phyloP scores from a whole-genome alignment of 2,329 filamentous ascomycete genomes.

The Elsinoe perseae region DNA sequence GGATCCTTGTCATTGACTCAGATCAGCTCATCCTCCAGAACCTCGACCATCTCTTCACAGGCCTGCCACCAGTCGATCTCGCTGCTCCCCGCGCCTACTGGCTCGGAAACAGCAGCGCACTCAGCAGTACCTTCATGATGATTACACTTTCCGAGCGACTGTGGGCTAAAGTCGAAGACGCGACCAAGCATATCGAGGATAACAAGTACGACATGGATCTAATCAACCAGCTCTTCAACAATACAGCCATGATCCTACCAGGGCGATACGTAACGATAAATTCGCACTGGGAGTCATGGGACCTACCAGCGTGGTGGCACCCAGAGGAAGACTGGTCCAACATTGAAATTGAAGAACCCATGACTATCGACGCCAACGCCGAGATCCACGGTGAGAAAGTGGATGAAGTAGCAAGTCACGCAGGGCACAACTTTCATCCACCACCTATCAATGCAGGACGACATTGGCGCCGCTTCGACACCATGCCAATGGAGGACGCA shows the following conservation, averaged over 20 bases:
- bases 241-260: constrained; percentile 25
- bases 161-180: constrained; percentile 22
- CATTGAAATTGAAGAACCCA: not conserved
- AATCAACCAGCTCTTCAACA: constrained; percentile 25
- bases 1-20: constrained; percentile 25
- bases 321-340: not conserved
- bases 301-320: constrained; percentile 26
- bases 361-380: constrained; percentile 1
- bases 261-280: constrained; percentile 25
- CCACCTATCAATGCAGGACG: not conserved
- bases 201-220: constrained; percentile 29
- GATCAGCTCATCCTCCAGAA: constrained; percentile 27
- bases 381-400: constrained; percentile 7
- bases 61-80: constrained; percentile 23
- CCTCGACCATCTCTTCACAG: constrained; percentile 26
- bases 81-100: constrained; percentile 28
- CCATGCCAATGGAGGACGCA: not conserved
- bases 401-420: not conserved
- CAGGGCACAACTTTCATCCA: constrained; percentile 8
- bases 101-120: constrained; percentile 23
- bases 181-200: constrained; percentile 18
- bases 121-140: constrained; percentile 26
- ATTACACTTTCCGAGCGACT: constrained; percentile 24
- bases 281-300: constrained; percentile 29
- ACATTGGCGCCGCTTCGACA: constrained; percentile 7